Conservation (phyloP, 257 asterid genomes). For the Solanum dulcamara region DNA sequence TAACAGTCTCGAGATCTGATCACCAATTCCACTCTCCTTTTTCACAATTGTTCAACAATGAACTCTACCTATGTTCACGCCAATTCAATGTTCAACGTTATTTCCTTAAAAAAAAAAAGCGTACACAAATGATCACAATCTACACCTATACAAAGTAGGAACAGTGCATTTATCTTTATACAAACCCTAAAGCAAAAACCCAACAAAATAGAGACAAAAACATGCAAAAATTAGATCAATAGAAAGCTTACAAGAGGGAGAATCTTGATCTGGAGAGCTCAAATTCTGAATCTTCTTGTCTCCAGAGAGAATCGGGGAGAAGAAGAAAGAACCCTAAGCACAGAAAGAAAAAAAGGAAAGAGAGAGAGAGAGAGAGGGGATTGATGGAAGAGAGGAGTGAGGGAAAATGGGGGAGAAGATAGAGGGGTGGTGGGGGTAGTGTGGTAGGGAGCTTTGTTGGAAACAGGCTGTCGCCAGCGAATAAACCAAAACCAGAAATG, state of each 20-base stretch:
- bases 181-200: background rate
- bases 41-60: background rate
- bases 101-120: background rate
- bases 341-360: background rate
- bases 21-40: background rate
- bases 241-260: conserved; percentile 23
- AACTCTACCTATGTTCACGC: background rate
- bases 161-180: background rate
- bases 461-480: conserved; percentile 89
- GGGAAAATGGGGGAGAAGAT: conserved; percentile 14
- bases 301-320: background rate
- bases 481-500: conserved; percentile 26
- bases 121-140: background rate
- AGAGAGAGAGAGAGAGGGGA: conserved; percentile 3
- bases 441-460: conserved; percentile 51
- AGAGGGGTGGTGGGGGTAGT: background rate
- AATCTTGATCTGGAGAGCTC: conserved; percentile 30
- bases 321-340: conserved; percentile 18
- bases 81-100: background rate
- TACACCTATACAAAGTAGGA: background rate
- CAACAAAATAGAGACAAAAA: background rate
- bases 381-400: conserved; percentile 12
- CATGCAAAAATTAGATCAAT: conserved; percentile 10
- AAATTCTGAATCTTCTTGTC: background rate
- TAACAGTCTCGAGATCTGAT: background rate